Evolutionary conservation across 2,329 filamentous ascomycete species (phyloP).

Genomic region (Emydomyces testavorans): DNA sequence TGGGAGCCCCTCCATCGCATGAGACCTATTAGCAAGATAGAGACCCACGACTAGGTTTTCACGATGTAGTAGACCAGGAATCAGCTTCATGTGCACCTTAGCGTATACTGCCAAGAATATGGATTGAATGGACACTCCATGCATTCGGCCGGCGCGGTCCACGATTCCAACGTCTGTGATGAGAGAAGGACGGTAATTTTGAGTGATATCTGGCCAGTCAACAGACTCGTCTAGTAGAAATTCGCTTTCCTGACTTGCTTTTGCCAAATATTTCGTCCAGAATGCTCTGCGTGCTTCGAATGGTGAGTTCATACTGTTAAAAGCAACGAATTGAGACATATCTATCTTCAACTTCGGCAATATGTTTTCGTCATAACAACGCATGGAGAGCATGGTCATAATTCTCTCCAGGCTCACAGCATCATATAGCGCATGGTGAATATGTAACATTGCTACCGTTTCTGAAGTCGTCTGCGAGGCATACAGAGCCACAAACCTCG

Average conservation of each 20-base stretch:
- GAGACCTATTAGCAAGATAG: slow-evolving; percentile 68
- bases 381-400: slow-evolving; percentile 41
- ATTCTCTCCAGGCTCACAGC: slow-evolving; percentile 62
- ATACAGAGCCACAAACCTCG: slow-evolving; percentile 27
- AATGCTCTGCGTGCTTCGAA: slow-evolving; percentile 31
- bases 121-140: slow-evolving; percentile 58
- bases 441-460: slow-evolving; percentile 41
- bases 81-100: slow-evolving; percentile 8
- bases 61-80: neutral
- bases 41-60: slow-evolving; percentile 55
- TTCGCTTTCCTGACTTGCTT: neutral
- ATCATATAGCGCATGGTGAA: slow-evolving; percentile 86
- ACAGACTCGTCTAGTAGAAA: neutral
- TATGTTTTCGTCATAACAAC: slow-evolving; percentile 28
- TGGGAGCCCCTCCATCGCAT: slow-evolving; percentile 41
- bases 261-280: slow-evolving; percentile 34
- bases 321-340: slow-evolving; percentile 36
- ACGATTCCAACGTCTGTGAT: slow-evolving; percentile 35
- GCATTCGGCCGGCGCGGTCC: slow-evolving; percentile 33
- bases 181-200: slow-evolving; percentile 39
- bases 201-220: slow-evolving; percentile 6
- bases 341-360: slow-evolving; percentile 19
- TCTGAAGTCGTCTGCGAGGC: slow-evolving; percentile 23
- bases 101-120: slow-evolving; percentile 64
- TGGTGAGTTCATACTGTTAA: slow-evolving; percentile 22